phyloP scores from a whole-genome alignment of 805 yeast species.

The Myxozyma kluyveri region DNA sequence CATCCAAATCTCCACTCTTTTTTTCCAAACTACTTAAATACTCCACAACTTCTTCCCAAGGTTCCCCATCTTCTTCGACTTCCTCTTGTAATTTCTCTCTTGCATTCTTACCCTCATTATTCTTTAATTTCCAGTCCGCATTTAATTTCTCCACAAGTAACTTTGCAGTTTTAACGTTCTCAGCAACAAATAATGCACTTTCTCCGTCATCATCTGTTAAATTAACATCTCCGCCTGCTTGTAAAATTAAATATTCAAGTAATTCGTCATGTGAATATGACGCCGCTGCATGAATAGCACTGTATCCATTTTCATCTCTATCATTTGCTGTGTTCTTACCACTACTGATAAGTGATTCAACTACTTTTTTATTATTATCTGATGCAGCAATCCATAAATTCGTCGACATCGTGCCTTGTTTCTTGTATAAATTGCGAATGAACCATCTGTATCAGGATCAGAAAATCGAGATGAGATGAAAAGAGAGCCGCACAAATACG shows the following conservation, averaged over 20 bases:
- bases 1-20: slow-evolving; percentile 9
- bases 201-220: slow-evolving; percentile 87
- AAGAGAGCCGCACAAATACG: not conserved
- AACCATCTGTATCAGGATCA: no score
- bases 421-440: no score
- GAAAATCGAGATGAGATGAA: not conserved
- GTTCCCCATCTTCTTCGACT: slow-evolving; percentile 78
- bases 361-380: slow-evolving; percentile 65
- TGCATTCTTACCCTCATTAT: slow-evolving; percentile 68
- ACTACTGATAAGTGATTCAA: slow-evolving; percentile 52
- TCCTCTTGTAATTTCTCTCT: slow-evolving; percentile 30
- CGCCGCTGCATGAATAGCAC: slow-evolving; percentile 97
- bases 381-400: slow-evolving; percentile 96
- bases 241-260: slow-evolving; percentile 51
- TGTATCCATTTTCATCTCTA: slow-evolving; percentile 90
- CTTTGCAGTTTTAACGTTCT: slow-evolving; percentile 63
- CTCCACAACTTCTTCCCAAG: slow-evolving; percentile 66
- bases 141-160: slow-evolving; percentile 61
- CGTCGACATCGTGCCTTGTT: not conserved
- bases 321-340: slow-evolving; percentile 63
- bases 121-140: slow-evolving; percentile 64
- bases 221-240: slow-evolving; percentile 73
- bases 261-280: slow-evolving; percentile 81
- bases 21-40: slow-evolving; percentile 54
- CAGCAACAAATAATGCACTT: slow-evolving; percentile 90